Base-by-base conservation (phyloP, 257 asterid species). In the Plantago ovata region DNA sequence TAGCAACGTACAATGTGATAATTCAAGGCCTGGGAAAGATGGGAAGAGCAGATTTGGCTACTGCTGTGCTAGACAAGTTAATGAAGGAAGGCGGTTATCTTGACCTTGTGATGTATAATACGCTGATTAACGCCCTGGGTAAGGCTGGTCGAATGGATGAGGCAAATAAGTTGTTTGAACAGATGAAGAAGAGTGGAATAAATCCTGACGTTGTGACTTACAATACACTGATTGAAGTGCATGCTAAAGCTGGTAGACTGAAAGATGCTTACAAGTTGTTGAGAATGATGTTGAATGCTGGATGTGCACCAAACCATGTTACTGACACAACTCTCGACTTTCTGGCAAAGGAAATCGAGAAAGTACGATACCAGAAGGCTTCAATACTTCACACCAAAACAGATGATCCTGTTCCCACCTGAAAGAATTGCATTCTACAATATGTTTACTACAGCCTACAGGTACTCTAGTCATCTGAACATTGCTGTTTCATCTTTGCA, bases 1-100 rank as follows among this genome's bases (percentile, higher is more conserved):
- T 88, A 69, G 98, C 95, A 7, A 88, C 98, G 0, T 92, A 88
- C 79, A 86, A 79, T 20, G 71, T 84, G 57, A 79, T 92, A 45
- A 84, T 92, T 51, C 95, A 88, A 74, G 95, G 98, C 42, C 65
- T 92, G 19, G 95, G 95, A 61, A 82, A 84, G 77, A 84, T 84
- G 91, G 95, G 98, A 48, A 76, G 90, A 71, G 97, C 94, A 9
- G 97, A 92, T 81, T 79, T 92, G 8, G 97, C 96, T 8, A 70
- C 75, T 68, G 82, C 80, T 43, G 91, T 92, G 47, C 87, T 85
- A 22, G 88, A 88, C 16, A 85, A 89, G 56, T 70, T 92, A 44
- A 70, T 65, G 71, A 68, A 76, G 60, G 93, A 84, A 61, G 98
- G 98, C 10, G 98, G 98, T 21, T 88, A 77, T 76, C 89, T 92